phyloP scores from a whole-genome alignment of 192 early-diverging fungal species.

The Diversispora epigaea region DNA sequence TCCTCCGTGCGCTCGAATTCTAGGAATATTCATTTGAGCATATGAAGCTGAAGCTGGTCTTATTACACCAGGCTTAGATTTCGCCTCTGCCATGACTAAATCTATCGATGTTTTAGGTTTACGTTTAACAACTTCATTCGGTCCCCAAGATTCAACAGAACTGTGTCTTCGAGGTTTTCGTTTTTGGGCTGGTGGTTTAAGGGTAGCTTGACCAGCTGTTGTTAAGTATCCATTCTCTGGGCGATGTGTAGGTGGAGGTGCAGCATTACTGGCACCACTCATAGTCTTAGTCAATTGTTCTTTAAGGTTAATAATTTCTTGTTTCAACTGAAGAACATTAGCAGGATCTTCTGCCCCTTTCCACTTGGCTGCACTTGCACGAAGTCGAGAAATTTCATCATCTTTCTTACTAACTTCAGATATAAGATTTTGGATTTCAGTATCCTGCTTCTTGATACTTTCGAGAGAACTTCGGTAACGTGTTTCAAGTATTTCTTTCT shows the following conservation, averaged over 20 bases:
- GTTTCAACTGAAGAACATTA: constrained; percentile 61
- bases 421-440: constrained; percentile 59
- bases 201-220: constrained; percentile 5
- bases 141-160: constrained; percentile 31
- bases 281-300: constrained; percentile 73
- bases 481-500: constrained; percentile 57
- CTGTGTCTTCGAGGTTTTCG: constrained; percentile 28
- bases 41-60: constrained; percentile 25
- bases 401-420: constrained; percentile 56
- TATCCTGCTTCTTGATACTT: constrained; percentile 61
- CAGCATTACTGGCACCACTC: constrained; percentile 39
- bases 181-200: constrained; percentile 30
- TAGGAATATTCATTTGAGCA: constrained; percentile 21
- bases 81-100: constrained; percentile 29
- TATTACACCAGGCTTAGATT: constrained; percentile 8
- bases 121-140: constrained; percentile 20
- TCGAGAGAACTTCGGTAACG: constrained; percentile 61
- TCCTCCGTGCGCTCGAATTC: constrained; percentile 20
- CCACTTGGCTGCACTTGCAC: constrained; percentile 45
- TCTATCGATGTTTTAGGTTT: constrained; percentile 32
- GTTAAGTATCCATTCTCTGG: constrained; percentile 35
- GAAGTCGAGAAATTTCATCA: constrained; percentile 65
- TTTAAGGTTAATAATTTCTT: constrained; percentile 67
- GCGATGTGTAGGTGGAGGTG: constrained; percentile 29
- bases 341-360: constrained; percentile 63